Evolutionary conservation across 306 rosid genomes (phyloP), one percentile per base, ranked within the genome.

Genomic region (Pueraria montana): DNA sequence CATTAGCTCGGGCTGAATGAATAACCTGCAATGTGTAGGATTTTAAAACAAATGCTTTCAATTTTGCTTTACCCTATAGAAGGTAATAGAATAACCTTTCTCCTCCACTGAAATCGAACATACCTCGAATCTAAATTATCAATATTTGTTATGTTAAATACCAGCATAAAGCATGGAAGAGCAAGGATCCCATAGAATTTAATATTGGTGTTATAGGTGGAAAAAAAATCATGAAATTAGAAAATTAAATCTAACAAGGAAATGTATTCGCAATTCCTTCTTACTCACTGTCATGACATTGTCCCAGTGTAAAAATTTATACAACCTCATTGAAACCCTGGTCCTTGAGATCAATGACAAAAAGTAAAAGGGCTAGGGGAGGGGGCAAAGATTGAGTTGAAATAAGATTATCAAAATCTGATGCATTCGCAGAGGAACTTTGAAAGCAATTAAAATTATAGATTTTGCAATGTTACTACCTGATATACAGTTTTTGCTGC

Each of bases 401-500:
- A 32, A 68, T 42, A 1, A 59, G 17, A 49, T 9, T 50, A 55
- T 43, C 4, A 26, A 20, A 34, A 73, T 5, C 8, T 12, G 59
- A 23, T 42, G 46, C 36, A 34, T 45, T 32, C 2, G 17, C 9
- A 17, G 38, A 52, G 56, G 13, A 81, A 77, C 65, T 81, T 21
- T 2, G 20, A 56, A 56, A 55, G 43, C 69, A 86, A 73, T 61
- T 43, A 8, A 66, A 40, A 56, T 11, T 32, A 58, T 24, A 63
- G 58, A n/a, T 71, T 50, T 74, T 40, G 26, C 12, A 64, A 66
- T 75, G 21, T 26, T 75, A 89, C 61, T 61, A 96, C 99, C 94
- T 93, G 97, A 89, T 89, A 93, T 36, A 91, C 99, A 88, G 99
- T 92, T 80, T 93, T 96, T 80, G 97, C 45, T 55, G 99, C 99